phyloP scores from a whole-genome alignment of 257 asterid species.

The Prunella vulgaris region DNA sequence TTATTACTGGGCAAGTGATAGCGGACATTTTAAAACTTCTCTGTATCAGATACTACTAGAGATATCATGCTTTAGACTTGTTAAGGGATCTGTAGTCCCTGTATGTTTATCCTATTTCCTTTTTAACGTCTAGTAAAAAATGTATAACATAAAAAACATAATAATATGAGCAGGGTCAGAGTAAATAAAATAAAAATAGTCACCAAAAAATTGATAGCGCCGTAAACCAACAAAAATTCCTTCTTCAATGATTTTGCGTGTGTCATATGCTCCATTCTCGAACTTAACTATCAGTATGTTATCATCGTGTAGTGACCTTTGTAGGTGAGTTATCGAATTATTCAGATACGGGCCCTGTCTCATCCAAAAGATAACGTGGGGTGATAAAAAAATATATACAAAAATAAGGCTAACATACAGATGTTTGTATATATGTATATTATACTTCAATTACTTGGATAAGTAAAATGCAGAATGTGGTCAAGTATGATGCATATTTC shows the following conservation, averaged over 20 bases:
- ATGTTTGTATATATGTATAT: background rate
- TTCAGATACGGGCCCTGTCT: conserved; percentile 73
- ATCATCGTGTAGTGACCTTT: conserved; percentile 65
- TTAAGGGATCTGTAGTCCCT: background rate
- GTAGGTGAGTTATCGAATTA: conserved; percentile 60
- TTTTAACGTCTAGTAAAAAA: background rate
- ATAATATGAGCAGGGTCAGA: background rate
- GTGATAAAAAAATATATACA: background rate
- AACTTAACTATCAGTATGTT: conserved; percentile 64
- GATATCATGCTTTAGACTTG: background rate
- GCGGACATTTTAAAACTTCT: background rate
- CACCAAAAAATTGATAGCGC: conserved; percentile 70
- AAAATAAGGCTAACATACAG: background rate
- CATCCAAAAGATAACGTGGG: background rate
- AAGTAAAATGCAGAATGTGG: background rate
- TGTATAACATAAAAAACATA: background rate
- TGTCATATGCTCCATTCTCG: conserved; percentile 29
- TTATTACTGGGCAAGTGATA: background rate
- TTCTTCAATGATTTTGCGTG: conserved; percentile 31
- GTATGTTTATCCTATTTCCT: background rate
- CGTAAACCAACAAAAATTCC: conserved; percentile 73
- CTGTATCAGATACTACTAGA: background rate
- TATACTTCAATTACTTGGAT: background rate
- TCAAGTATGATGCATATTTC: background rate
- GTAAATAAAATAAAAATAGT: conserved; percentile 17